Percentiles rank a stretch among this genome's conserved stretches.
Conservation (phyloP, 2,329 filamentous ascomycete genomes). For the Arthroderma sp. region DNA sequence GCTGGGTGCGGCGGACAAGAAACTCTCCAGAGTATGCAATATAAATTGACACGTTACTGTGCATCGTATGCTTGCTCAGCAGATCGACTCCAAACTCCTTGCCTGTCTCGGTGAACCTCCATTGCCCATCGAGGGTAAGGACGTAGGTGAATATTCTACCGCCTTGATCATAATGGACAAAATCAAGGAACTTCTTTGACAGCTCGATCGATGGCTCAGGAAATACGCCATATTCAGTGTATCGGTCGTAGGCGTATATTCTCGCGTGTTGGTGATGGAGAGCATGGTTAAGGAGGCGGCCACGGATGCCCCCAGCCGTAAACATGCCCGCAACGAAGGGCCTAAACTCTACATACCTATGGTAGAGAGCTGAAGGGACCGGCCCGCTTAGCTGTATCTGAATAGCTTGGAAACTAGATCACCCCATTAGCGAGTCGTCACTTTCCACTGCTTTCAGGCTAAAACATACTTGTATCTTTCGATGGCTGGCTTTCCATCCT, state of each 20-base stretch:
- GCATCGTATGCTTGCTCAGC: constrained; percentile 92
- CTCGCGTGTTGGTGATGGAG: constrained; percentile 81
- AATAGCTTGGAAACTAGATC: constrained; percentile 70
- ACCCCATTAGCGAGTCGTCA: neutral
- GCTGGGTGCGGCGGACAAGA: constrained; percentile 54
- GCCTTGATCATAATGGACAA: constrained; percentile 76
- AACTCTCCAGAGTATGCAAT: constrained; percentile 91
- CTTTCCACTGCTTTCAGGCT: neutral
- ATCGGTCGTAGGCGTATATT: constrained; percentile 75
- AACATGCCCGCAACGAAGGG: constrained; percentile 88
- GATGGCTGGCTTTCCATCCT: constrained; percentile 40
- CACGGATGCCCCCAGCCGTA: constrained; percentile 60
- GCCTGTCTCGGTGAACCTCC: constrained; percentile 89
- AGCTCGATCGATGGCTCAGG: constrained; percentile 55
- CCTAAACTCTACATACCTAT: constrained; percentile 85
- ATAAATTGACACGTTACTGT: constrained; percentile 81
- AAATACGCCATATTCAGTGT: constrained; percentile 60
- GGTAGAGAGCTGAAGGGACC: constrained; percentile 66
- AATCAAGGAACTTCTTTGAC: constrained; percentile 66
- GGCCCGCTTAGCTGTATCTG: constrained; percentile 80
- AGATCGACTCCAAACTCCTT: constrained; percentile 92
- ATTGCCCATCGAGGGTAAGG: constrained; percentile 69
- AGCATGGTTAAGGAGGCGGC: constrained; percentile 67
- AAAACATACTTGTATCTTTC: constrained; percentile 61
- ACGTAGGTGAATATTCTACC: constrained; percentile 86